Conservation (phyloP, 1,284 basidiomycete species). For the Gymnopus androsaceus region DNA sequence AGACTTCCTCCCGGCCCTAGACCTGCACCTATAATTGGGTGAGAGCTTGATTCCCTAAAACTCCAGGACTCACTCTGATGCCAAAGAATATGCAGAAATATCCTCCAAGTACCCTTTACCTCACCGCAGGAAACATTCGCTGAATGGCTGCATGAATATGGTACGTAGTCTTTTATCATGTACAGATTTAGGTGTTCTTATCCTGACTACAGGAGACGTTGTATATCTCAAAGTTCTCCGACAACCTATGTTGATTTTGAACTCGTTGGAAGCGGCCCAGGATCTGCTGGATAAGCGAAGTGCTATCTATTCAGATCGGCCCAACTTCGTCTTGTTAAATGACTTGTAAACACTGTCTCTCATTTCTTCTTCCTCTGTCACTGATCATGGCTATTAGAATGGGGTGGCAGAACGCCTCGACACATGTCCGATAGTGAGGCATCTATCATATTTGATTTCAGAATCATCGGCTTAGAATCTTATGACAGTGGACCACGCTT, state of each 20-base stretch:
- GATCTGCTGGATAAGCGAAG: conserved; percentile 51
- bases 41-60: conserved; percentile 1
- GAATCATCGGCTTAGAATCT: conserved; percentile 9
- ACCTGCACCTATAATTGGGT: conserved; percentile 15
- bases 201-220: conserved; percentile 37
- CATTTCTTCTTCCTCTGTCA: not conserved
- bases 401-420: conserved; percentile 47
- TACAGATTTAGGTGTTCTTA: not conserved
- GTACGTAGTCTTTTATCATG: not conserved
- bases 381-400: conserved; percentile 34
- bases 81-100: conserved; percentile 1
- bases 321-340: conserved; percentile 47
- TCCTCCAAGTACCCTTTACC: conserved; percentile 12
- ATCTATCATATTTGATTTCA: not conserved
- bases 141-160: conserved; percentile 14
- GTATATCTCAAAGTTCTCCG: conserved; percentile 42
- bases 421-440: conserved; percentile 46
- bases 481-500: conserved; percentile 51
- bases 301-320: conserved; percentile 50
- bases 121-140: conserved; percentile 10
- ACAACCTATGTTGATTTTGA: conserved; percentile 45
- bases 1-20: conserved; percentile 14
- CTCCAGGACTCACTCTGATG: not conserved
- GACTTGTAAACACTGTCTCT: conserved; percentile 34
- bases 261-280: conserved; percentile 39